A percentile compares a stretch with the other conserved stretches of the same genome.
Evolutionary conservation across 805 yeast species (phyloP).

Genomic region (Myxozyma udenii): DNA sequence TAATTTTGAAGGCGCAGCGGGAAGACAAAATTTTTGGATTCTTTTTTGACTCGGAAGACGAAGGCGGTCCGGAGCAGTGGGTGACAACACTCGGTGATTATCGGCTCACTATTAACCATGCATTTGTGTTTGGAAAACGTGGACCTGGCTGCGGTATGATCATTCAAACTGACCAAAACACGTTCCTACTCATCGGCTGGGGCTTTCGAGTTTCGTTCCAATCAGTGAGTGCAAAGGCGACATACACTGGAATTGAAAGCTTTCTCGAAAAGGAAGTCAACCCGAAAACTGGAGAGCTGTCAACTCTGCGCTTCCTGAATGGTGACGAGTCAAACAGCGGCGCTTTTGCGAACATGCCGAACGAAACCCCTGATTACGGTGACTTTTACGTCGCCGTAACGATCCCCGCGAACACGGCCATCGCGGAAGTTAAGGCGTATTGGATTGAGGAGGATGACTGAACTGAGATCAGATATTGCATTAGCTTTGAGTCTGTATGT

Average conservation of each 20-base stretch:
- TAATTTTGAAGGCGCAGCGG: conserved; percentile 12
- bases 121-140: conserved; percentile 20
- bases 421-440: neutral
- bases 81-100: conserved; percentile 8
- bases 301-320: conserved; percentile 18
- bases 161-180: conserved; percentile 7
- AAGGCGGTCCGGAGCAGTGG: conserved; percentile 4
- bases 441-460: neutral
- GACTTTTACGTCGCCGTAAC: conserved; percentile 7
- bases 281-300: conserved; percentile 10
- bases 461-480: too few species aligned
- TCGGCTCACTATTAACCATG: conserved; percentile 5
- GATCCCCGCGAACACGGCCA: conserved; percentile 1
- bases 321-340: conserved; percentile 25
- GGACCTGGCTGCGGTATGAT: conserved; percentile 23
- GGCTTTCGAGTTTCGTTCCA: conserved; percentile 17
- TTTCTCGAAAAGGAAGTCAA: conserved; percentile 4
- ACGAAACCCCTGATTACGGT: conserved; percentile 9
- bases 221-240: neutral
- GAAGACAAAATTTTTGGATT: conserved; percentile 17
- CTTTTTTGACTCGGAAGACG: conserved; percentile 26
- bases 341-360: conserved; percentile 6
- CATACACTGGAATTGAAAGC: neutral
- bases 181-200: conserved; percentile 20
- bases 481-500: too few species aligned